phyloP scores from a whole-genome alignment of 2,329 filamentous ascomycete species.

The Clathrospora elynae region DNA sequence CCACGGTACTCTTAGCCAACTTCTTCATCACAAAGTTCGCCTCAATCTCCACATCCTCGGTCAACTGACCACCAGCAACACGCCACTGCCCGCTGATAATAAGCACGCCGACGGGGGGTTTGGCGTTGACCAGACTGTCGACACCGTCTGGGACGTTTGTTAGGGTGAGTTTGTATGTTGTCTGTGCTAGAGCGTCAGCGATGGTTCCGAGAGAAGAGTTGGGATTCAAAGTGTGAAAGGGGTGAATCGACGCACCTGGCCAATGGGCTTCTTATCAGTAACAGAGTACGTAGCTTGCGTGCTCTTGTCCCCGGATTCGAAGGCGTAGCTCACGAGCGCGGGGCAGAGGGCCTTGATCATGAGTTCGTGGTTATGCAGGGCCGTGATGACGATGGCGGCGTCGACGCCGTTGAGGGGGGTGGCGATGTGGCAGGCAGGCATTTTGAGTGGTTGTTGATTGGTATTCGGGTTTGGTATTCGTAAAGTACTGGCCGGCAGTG shows the following conservation, averaged over 20 bases:
- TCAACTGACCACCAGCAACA: slow-evolving; percentile 37
- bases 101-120: slow-evolving; percentile 47
- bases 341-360: slow-evolving; percentile 50
- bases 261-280: slow-evolving; percentile 50
- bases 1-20: slow-evolving; percentile 49
- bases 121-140: slow-evolving; percentile 48
- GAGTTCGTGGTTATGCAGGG: slow-evolving; percentile 49
- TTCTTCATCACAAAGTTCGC: slow-evolving; percentile 52
- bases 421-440: slow-evolving; percentile 47
- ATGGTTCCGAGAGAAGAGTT: not conserved
- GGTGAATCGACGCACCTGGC: slow-evolving; percentile 31
- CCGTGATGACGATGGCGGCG: slow-evolving; percentile 36
- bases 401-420: slow-evolving; percentile 40
- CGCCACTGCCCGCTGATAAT: slow-evolving; percentile 49
- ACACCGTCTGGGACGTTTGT: slow-evolving; percentile 44
- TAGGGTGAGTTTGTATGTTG: slow-evolving; percentile 51
- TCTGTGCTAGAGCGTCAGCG: slow-evolving; percentile 26
- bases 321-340: slow-evolving; percentile 40
- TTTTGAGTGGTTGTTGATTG: slow-evolving; percentile 20
- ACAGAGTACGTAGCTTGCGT: slow-evolving; percentile 42
- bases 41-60: slow-evolving; percentile 50
- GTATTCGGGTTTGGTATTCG: not conserved
- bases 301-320: slow-evolving; percentile 40
- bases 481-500: slow-evolving; percentile 4
- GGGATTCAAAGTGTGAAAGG: not conserved